Evolutionary conservation across 2,329 filamentous ascomycete species (phyloP).

Genomic region (Trichoderma sp.): DNA sequence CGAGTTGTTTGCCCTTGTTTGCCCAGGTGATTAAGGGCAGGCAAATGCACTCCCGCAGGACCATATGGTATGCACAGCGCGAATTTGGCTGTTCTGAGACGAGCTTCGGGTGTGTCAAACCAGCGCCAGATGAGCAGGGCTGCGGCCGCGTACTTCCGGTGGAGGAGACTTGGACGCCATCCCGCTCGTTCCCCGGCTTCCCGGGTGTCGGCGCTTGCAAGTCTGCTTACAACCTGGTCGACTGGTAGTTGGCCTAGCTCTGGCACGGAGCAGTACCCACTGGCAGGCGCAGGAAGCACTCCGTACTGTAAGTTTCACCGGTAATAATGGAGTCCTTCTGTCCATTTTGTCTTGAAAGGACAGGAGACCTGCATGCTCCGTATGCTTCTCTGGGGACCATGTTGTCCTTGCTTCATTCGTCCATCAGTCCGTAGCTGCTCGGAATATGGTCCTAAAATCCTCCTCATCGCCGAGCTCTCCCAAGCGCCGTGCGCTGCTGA

Average conservation of each 20-base stretch:
- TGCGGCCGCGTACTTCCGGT: conserved; percentile 1
- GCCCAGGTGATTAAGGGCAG: not conserved
- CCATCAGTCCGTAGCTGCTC: not conserved
- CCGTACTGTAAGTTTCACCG: not conserved
- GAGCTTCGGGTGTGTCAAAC: not conserved
- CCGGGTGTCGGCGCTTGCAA: conserved; percentile 14
- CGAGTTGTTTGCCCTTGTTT: not conserved
- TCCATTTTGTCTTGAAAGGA: not conserved
- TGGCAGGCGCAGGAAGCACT: not conserved
- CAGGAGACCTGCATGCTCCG: not conserved
- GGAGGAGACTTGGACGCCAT: conserved; percentile 13
- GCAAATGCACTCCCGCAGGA: not conserved
- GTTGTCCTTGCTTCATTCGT: not conserved
- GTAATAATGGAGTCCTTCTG: not conserved
- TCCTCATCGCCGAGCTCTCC: not conserved
- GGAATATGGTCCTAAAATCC: not conserved
- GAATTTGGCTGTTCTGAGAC: conserved; percentile 11
- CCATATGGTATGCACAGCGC: not conserved
- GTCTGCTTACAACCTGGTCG: not conserved
- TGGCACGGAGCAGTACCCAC: not conserved
- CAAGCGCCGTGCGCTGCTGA: not conserved
- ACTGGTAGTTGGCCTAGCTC: not conserved
- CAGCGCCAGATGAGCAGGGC: not conserved
- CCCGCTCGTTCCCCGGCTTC: conserved; percentile 13
- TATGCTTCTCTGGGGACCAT: not conserved